These are phyloP conservation scores for Russula ochroleuca DNA, from an alignment of 768 basidiomycete genomes.

Conservation along the genomic window DNA sequence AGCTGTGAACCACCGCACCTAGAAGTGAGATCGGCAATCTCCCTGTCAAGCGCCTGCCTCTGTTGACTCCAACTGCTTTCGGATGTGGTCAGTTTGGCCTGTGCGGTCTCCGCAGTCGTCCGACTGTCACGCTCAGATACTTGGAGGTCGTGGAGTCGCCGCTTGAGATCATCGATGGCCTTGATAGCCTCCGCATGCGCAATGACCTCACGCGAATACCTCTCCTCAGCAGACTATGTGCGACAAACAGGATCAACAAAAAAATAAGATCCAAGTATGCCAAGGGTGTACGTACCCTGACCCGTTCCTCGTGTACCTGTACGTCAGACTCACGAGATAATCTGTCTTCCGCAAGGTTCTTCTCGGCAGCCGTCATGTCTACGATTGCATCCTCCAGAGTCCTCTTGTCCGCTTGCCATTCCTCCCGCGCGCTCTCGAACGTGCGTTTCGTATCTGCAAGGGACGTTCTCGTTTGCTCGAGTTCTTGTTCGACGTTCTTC, in stretches of 20 bases:
- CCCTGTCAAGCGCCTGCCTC: slow-evolving; percentile 71
- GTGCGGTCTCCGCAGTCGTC: slow-evolving; percentile 66
- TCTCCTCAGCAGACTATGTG: slow-evolving; percentile 66
- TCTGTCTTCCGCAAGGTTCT: slow-evolving; percentile 59
- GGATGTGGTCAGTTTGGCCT: slow-evolving; percentile 64
- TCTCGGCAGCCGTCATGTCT: slow-evolving; percentile 73
- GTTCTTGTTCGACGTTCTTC: slow-evolving; percentile 49
- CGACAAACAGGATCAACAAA: slow-evolving; percentile 2
- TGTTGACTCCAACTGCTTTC: slow-evolving; percentile 80
- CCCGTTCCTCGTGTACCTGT: slow-evolving; percentile 63
- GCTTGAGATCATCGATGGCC: slow-evolving; percentile 56
- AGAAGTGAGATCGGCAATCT: slow-evolving; percentile 63
- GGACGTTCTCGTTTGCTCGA: slow-evolving; percentile 45
- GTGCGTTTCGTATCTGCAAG: slow-evolving; percentile 57
- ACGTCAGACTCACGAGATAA: slow-evolving; percentile 59
- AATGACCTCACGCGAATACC: slow-evolving; percentile 76
- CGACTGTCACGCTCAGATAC: slow-evolving; percentile 52
- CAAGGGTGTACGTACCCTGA: slow-evolving; percentile 45
- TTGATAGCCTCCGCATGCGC: slow-evolving; percentile 85
- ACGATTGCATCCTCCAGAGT: slow-evolving; percentile 77
- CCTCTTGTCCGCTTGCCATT: slow-evolving; percentile 77
- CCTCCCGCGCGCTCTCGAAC: slow-evolving; percentile 62
- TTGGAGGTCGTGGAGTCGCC: slow-evolving; percentile 54
- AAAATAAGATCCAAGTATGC: background rate
- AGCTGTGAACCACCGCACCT: slow-evolving; percentile 44